phyloP scores from a whole-genome alignment of 2,329 filamentous ascomycete genomes.

The Venturia pyrina region DNA sequence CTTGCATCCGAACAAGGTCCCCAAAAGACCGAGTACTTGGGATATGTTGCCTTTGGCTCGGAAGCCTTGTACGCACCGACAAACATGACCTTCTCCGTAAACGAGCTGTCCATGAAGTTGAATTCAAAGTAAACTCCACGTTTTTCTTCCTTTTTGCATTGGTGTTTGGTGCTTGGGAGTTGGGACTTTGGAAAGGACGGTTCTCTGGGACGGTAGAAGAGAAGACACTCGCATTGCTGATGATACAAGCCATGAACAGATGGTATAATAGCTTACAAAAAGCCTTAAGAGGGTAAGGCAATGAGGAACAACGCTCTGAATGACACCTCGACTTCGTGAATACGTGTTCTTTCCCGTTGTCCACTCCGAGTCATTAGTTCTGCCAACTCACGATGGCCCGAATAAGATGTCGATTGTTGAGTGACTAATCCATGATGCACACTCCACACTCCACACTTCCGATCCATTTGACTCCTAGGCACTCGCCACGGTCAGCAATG shows the following conservation, averaged over 20 bases:
- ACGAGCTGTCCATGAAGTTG: constrained; percentile 24
- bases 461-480: too few relatives aligned
- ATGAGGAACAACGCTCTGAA: neutral
- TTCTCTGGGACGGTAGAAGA: neutral
- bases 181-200: neutral
- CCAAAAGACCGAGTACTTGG: constrained; percentile 40
- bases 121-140: neutral
- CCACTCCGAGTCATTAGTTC: too few relatives aligned
- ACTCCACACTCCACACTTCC: too few relatives aligned
- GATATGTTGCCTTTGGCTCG: constrained; percentile 42
- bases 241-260: neutral
- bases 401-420: too few relatives aligned
- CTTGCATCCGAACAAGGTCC: constrained; percentile 26
- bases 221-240: neutral
- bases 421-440: too few relatives aligned
- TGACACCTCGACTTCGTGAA: neutral
- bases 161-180: neutral
- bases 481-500: too few relatives aligned
- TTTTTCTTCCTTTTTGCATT: neutral
- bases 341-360: too few relatives aligned
- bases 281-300: neutral
- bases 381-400: too few relatives aligned
- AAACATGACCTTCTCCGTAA: constrained; percentile 41
- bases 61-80: constrained; percentile 36
- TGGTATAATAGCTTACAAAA: neutral